phyloP scores from a whole-genome alignment of 2,329 filamentous ascomycete species.

The Blastomyces silverae region DNA sequence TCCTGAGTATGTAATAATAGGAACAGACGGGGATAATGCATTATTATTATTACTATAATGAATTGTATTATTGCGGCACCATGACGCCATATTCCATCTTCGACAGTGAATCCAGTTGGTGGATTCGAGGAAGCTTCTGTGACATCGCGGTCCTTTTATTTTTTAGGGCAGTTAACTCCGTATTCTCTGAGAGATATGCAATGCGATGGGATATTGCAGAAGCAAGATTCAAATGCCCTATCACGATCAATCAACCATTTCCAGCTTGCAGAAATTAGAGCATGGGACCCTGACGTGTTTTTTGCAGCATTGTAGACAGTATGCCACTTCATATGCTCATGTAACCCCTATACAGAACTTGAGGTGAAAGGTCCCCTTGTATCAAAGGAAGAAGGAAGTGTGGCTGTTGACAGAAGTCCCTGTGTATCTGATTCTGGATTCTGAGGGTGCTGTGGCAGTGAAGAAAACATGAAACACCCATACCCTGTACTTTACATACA shows the following conservation, averaged over 20 bases:
- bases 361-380: neutral
- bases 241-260: neutral
- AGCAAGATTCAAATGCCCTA: too few relatives aligned
- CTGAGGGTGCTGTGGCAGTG: too few relatives aligned
- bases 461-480: too few relatives aligned
- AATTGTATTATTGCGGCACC: neutral
- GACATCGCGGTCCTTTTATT: too few relatives aligned
- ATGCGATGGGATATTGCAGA: too few relatives aligned
- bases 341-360: neutral
- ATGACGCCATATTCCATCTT: neutral
- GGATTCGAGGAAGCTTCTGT: neutral
- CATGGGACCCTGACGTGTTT: neutral
- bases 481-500: too few relatives aligned
- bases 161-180: too few relatives aligned
- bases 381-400: neutral
- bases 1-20: neutral
- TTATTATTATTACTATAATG: neutral
- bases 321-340: too few relatives aligned
- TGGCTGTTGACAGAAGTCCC: too few relatives aligned
- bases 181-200: too few relatives aligned
- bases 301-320: too few relatives aligned
- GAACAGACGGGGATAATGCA: neutral
- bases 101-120: neutral
- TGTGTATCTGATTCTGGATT: too few relatives aligned
- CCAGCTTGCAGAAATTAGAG: neutral